Percentiles rank a stretch among this genome's conserved stretches.
Conservation (phyloP, 2,329 filamentous ascomycete species). For the Dactylellina sp. region DNA sequence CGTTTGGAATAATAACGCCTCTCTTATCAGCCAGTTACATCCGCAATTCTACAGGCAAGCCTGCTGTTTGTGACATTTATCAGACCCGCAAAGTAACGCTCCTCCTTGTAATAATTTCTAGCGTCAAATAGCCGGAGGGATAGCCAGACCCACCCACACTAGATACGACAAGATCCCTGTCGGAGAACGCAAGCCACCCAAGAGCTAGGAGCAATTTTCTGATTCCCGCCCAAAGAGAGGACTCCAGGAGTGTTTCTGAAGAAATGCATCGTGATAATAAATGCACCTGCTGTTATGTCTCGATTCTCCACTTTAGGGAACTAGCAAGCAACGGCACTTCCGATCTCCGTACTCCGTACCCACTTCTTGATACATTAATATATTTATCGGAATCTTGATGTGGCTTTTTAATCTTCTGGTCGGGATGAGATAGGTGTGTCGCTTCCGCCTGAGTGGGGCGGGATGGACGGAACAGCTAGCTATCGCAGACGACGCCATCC, state of each 20-base stretch:
- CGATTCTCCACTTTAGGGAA: too few relatives aligned
- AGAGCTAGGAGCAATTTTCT: conserved; percentile 22
- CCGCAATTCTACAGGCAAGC: neutral
- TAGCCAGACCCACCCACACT: conserved; percentile 47
- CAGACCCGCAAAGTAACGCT: conserved; percentile 10
- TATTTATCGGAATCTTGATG: too few relatives aligned
- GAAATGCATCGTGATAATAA: too few relatives aligned
- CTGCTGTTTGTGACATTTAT: conserved; percentile 1
- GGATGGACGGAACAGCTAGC: conserved; percentile 11
- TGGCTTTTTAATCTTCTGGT: too few relatives aligned
- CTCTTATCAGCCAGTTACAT: conserved; percentile 9
- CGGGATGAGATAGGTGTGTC: too few relatives aligned
- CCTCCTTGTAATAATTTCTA: conserved; percentile 13
- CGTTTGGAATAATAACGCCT: conserved; percentile 7
- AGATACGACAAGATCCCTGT: conserved; percentile 29
- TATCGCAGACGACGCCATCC: conserved; percentile 30
- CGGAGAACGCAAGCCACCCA: conserved; percentile 7
- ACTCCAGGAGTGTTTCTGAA: too few relatives aligned
- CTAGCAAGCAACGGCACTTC: too few relatives aligned
- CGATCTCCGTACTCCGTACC: too few relatives aligned
- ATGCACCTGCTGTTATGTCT: too few relatives aligned
- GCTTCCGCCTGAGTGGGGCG: conserved; percentile 50
- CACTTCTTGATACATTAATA: too few relatives aligned
- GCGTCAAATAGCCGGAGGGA: conserved; percentile 46
- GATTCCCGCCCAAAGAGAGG: too few relatives aligned